Base-by-base conservation (phyloP, 139 green algal genomes). In the Tetratostichococcus sp. region DNA sequence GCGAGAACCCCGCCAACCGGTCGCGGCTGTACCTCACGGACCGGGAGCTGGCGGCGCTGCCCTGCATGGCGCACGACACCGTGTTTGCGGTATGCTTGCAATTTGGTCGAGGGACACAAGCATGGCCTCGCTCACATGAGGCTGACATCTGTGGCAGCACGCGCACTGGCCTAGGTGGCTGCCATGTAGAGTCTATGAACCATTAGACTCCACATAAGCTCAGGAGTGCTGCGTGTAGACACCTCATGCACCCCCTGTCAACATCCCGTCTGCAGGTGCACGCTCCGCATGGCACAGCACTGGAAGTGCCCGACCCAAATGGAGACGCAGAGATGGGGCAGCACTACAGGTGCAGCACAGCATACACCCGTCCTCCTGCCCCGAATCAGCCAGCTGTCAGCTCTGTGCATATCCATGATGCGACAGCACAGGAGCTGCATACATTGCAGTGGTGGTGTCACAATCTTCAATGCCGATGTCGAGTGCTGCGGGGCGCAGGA, bases 11-110 rank as follows among this genome's bases (percentile, higher is more conserved):
- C 39, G 42, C 66, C 75, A 90, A 90, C 76, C 82, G 84, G 57
- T 65, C 77, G 33, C 86, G 84, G 25, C 77, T 97, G 68, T 97
- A 90, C 67, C 88, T 97, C 21, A 96, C 89, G 30, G 83, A 96
- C 50, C 80, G 88, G 21, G 91, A 95, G 82, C 91, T 97, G 76
- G 87, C 80, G 22, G 72, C 33, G 31, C 65, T 96, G 72, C 85
- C 87, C 23, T 86, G 74, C 80, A 91, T 93, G 58, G 77, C 72
- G 57, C 43, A 67, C 0, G 91, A 97, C 75, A 94, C 82, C 57
- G 80, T 97, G 14, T 94, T 97, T 80, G 92, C 91, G 8, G 85
- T 97, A 34, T 91, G 50, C 50, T 62, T 23, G 2, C 50, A 62
- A 25, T 62, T 23, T 25, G 17, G 14, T 50, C 8, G 8, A 50